Conservation (phyloP, 305 asterid genomes). For the Rubia peregrina region DNA sequence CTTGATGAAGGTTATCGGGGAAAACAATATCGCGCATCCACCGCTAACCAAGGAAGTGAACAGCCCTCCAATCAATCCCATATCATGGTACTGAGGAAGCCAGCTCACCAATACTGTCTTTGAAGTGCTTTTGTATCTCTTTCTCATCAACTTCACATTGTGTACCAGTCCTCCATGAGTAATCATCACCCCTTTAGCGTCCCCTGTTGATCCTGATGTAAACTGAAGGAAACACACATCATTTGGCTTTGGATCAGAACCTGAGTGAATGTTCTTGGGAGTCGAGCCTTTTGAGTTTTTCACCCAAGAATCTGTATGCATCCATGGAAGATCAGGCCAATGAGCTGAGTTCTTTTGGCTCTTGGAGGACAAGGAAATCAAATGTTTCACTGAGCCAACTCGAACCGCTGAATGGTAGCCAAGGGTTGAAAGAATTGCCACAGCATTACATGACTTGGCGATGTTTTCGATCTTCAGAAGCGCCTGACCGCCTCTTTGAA, state of each 20-base stretch:
- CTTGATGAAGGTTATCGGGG: constrained; percentile 77
- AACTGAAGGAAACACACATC: constrained; percentile 69
- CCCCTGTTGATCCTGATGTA: constrained; percentile 86
- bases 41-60: constrained; percentile 72
- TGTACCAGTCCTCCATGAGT: constrained; percentile 73
- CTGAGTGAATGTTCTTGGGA: constrained; percentile 7
- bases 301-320: constrained; percentile 68
- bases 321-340: constrained; percentile 85
- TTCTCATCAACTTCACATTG: constrained; percentile 67
- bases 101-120: constrained; percentile 71
- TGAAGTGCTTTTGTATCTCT: constrained; percentile 63
- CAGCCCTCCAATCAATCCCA: constrained; percentile 87
- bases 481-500: constrained; percentile 84
- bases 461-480: constrained; percentile 65
- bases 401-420: constrained; percentile 70
- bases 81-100: constrained; percentile 87
- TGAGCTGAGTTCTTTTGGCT: constrained; percentile 36
- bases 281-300: constrained; percentile 34
- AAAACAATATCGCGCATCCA: constrained; percentile 57
- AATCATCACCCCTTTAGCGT: constrained; percentile 81
- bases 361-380: constrained; percentile 32
- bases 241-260: constrained; percentile 28
- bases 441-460: constrained; percentile 61
- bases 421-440: constrained; percentile 58
- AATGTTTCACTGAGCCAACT: constrained; percentile 55